A percentile compares a stretch with the other conserved stretches of the same genome.
Evolutionary conservation across 345 rosid species (phyloP).

Genomic region (Trapa bicornis): DNA sequence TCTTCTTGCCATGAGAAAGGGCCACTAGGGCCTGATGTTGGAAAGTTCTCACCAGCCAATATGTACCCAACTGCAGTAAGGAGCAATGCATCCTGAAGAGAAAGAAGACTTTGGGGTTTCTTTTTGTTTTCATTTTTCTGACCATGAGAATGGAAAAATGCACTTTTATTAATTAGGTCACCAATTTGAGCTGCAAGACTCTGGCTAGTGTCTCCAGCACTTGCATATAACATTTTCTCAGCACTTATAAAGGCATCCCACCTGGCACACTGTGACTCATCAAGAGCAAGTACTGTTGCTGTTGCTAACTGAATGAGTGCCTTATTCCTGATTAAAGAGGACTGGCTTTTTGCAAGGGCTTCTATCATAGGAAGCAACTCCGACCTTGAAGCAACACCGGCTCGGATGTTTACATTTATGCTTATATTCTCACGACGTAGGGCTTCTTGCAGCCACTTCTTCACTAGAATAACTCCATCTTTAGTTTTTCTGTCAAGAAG

Average conservation of each 20-base stretch:
- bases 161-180: conserved; percentile 69
- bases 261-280: conserved; percentile 47
- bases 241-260: conserved; percentile 89
- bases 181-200: conserved; percentile 87
- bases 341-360: conserved; percentile 50
- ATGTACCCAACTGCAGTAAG: conserved; percentile 66
- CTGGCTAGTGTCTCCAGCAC: conserved; percentile 90
- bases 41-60: conserved; percentile 91
- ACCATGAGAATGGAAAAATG: conserved; percentile 34
- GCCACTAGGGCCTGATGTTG: conserved; percentile 75
- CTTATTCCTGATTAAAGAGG: conserved; percentile 52
- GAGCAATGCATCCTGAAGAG: conserved; percentile 66
- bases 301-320: conserved; percentile 82
- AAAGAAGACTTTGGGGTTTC: conserved; percentile 41
- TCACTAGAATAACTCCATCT: conserved; percentile 73
- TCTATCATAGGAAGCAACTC: conserved; percentile 62
- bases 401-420: conserved; percentile 46
- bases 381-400: conserved; percentile 49
- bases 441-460: conserved; percentile 90
- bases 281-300: conserved; percentile 54
- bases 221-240: conserved; percentile 72
- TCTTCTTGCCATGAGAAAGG: conserved; percentile 99
- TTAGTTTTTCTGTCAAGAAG: conserved; percentile 71
- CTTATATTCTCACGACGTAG: conserved; percentile 53
- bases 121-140: conserved; percentile 29